A percentile compares a stretch with the other conserved stretches of the same genome.
phyloP scores from a whole-genome alignment of 169 alveolate species.

The Pseudocohnilembus persalinus region DNA sequence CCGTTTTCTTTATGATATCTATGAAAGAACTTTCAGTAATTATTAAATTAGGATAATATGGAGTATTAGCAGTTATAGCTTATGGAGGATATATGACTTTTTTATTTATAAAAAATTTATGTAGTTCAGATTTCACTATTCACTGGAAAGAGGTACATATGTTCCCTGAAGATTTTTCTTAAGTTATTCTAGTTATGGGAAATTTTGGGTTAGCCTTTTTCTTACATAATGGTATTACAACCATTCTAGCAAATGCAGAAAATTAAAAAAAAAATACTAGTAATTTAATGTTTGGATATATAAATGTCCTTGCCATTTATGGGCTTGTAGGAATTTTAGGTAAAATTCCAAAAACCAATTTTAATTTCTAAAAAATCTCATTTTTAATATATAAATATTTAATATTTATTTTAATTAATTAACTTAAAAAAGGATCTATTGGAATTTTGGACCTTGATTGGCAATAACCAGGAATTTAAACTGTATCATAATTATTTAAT shows the following conservation, averaged over 20 bases:
- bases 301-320: conserved; percentile 20
- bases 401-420: too few relatives aligned
- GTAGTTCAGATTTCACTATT: not conserved
- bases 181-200: conserved; percentile 27
- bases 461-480: not conserved
- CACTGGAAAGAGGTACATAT: conserved; percentile 6
- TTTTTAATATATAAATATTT: too few relatives aligned
- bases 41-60: conserved; percentile 13
- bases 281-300: conserved; percentile 23
- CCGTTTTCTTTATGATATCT: conserved; percentile 1
- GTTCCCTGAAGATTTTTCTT: conserved; percentile 8
- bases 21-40: conserved; percentile 5
- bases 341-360: too few relatives aligned
- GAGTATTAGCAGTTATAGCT: conserved; percentile 12
- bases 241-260: conserved; percentile 29
- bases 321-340: conserved; percentile 36
- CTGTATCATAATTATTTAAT: conserved; percentile 20
- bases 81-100: conserved; percentile 8
- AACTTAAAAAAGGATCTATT: conserved; percentile 31
- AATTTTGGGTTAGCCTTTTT: conserved; percentile 40
- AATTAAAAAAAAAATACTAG: conserved; percentile 13
- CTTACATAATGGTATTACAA: conserved; percentile 37
- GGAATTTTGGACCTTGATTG: conserved; percentile 30
- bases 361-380: too few relatives aligned
- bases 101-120: conserved; percentile 6